Evolutionary conservation across 2,329 filamentous ascomycete genomes (phyloP).

Genomic region (Penicillium sp.): DNA sequence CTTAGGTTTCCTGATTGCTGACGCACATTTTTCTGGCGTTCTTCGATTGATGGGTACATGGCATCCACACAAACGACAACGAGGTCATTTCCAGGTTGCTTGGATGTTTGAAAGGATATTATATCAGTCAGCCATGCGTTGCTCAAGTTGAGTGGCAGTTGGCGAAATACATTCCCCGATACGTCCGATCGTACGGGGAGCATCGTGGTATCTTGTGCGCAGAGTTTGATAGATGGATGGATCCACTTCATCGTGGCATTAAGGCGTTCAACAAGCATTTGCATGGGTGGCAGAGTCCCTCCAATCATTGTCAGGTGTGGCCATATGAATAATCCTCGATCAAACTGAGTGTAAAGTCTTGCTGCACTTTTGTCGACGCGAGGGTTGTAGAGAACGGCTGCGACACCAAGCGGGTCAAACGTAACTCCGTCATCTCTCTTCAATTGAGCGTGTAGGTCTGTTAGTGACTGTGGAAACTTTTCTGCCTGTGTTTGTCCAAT

Average conservation of each 20-base stretch:
- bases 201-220: slow-evolving; percentile 26
- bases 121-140: slow-evolving; percentile 30
- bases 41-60: slow-evolving; percentile 1
- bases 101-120: slow-evolving; percentile 25
- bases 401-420: slow-evolving; percentile 36
- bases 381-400: slow-evolving; percentile 32
- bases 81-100: slow-evolving; percentile 30
- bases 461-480: background rate
- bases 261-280: slow-evolving; percentile 33
- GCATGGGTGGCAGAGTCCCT: slow-evolving; percentile 30
- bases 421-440: slow-evolving; percentile 19
- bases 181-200: slow-evolving; percentile 31
- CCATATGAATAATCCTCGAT: slow-evolving; percentile 29
- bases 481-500: background rate
- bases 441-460: background rate
- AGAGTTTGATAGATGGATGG: slow-evolving; percentile 30
- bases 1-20: background rate
- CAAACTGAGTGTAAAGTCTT: slow-evolving; percentile 31
- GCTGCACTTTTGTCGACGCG: slow-evolving; percentile 32
- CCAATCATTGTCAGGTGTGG: slow-evolving; percentile 36
- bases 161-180: slow-evolving; percentile 28
- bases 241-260: slow-evolving; percentile 24
- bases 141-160: slow-evolving; percentile 30
- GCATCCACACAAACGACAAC: slow-evolving; percentile 27
- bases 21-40: slow-evolving; percentile 1